Conservation (phyloP, 495 filamentous ascomycete species). For the Lentithecium fluviatile region DNA sequence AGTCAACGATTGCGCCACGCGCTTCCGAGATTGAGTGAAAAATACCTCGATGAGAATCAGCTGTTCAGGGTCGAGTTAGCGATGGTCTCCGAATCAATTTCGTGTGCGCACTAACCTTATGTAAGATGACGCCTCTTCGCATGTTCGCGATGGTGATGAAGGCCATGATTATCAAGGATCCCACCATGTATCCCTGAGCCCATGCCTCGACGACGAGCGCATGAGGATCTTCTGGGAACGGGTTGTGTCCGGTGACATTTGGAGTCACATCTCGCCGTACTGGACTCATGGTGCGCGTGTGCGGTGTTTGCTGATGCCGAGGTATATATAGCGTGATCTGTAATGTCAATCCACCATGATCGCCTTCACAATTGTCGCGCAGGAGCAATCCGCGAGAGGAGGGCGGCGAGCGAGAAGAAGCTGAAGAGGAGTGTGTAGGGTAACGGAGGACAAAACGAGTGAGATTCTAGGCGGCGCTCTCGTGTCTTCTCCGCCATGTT, state of each 20-base stretch:
- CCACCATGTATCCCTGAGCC: slow-evolving; percentile 46
- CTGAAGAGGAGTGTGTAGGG: not conserved
- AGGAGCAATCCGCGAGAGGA: not conserved
- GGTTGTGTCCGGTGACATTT: not conserved
- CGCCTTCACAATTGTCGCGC: not conserved
- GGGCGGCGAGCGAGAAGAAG: not conserved
- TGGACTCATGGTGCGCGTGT: slow-evolving; percentile 20
- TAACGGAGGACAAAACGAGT: not conserved
- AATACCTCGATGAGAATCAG: slow-evolving; percentile 44
- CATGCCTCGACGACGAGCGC: slow-evolving; percentile 43
- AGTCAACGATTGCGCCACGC: slow-evolving; percentile 1
- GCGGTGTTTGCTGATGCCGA: not conserved
- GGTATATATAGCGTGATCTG: not conserved
- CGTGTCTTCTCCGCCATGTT: slow-evolving; percentile 19
- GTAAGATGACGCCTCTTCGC: slow-evolving; percentile 40
- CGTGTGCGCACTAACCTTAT: slow-evolving; percentile 35
- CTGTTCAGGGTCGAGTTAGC: not conserved
- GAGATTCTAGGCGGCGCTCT: slow-evolving; percentile 8
- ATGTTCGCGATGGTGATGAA: slow-evolving; percentile 44
- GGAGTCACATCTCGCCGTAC: not conserved
- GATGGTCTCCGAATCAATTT: not conserved
- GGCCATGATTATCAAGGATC: slow-evolving; percentile 43
- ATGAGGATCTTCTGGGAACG: slow-evolving; percentile 31
- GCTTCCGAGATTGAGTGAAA: not conserved
- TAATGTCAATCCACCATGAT: not conserved